These are phyloP conservation scores for Boletus pseudopeckii DNA, from an alignment of 768 basidiomycete species.

Conservation along the genomic window DNA sequence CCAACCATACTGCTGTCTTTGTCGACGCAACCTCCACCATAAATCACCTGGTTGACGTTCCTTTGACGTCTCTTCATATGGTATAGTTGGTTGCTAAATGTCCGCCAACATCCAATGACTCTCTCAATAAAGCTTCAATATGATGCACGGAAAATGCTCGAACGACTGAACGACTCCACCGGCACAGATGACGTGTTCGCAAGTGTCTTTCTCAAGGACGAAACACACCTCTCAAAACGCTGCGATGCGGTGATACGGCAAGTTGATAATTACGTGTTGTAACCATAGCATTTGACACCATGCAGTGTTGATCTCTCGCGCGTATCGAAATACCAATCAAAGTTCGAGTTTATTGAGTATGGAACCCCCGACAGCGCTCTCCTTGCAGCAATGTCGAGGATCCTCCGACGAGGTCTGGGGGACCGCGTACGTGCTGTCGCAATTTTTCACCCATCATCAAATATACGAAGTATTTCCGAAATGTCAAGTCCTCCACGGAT, in stretches of 20 bases:
- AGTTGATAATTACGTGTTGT: constrained; percentile 16
- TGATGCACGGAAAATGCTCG: constrained; percentile 74
- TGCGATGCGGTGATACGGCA: constrained; percentile 75
- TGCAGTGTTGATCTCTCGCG: constrained; percentile 47
- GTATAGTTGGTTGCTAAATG: constrained; percentile 37
- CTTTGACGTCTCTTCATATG: constrained; percentile 73
- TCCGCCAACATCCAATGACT: neutral
- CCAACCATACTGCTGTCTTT: constrained; percentile 54
- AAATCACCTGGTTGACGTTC: constrained; percentile 76
- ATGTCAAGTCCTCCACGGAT: constrained; percentile 50
- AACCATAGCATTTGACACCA: constrained; percentile 1
- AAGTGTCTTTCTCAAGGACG: constrained; percentile 69
- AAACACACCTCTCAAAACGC: constrained; percentile 56
- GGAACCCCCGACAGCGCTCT: constrained; percentile 59
- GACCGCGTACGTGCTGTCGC: constrained; percentile 65
- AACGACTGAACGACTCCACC: constrained; percentile 49
- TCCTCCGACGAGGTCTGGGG: constrained; percentile 66
- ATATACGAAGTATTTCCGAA: constrained; percentile 47
- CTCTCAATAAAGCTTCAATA: constrained; percentile 54
- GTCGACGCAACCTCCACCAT: constrained; percentile 75
- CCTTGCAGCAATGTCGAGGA: constrained; percentile 46
- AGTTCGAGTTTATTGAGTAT: constrained; percentile 43
- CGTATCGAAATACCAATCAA: constrained; percentile 41
- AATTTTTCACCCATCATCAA: constrained; percentile 52
- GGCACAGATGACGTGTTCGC: constrained; percentile 61